A percentile compares a stretch with the other conserved stretches of the same genome.
Evolutionary conservation across 2,329 filamentous ascomycete genomes (phyloP).

Genomic region (Aspergillus unguis): DNA sequence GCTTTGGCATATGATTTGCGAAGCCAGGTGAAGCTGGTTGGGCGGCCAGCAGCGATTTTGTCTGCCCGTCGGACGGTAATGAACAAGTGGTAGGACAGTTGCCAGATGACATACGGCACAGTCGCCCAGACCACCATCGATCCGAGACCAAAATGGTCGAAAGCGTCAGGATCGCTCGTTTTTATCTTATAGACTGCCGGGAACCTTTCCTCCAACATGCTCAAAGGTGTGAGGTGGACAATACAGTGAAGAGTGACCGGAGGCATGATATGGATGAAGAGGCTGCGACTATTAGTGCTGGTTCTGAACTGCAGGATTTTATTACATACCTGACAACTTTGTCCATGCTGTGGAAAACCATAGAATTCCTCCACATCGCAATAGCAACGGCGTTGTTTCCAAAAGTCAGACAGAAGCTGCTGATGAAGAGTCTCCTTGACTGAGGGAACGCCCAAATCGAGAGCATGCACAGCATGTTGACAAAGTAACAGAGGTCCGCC

Average conservation of each 20-base stretch:
- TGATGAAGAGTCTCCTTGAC: slow-evolving; percentile 88
- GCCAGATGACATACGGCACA: slow-evolving; percentile 89
- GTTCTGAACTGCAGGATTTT: not conserved
- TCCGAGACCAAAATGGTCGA: slow-evolving; percentile 71
- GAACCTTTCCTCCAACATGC: slow-evolving; percentile 66
- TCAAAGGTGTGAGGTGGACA: slow-evolving; percentile 71
- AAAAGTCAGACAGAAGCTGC: slow-evolving; percentile 86
- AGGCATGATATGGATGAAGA: slow-evolving; percentile 99
- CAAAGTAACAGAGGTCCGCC: slow-evolving; percentile 96
- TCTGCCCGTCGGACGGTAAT: slow-evolving; percentile 93
- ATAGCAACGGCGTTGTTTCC: slow-evolving; percentile 98
- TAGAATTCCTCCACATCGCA: slow-evolving; percentile 97
- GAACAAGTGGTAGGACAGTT: slow-evolving; percentile 86
- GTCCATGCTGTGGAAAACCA: slow-evolving; percentile 98
- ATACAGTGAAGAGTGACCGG: slow-evolving; percentile 90
- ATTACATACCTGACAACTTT: slow-evolving; percentile 75
- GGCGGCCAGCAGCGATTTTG: slow-evolving; percentile 91
- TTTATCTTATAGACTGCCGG: slow-evolving; percentile 84
- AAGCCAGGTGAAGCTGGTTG: slow-evolving; percentile 97
- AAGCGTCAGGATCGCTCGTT: slow-evolving; percentile 62
- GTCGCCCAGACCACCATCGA: slow-evolving; percentile 95
- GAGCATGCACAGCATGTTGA: slow-evolving; percentile 79
- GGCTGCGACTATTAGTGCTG: slow-evolving; percentile 40
- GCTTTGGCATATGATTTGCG: slow-evolving; percentile 85
- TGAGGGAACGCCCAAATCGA: slow-evolving; percentile 86